Base-by-base conservation (phyloP, 768 basidiomycete genomes). In the Leccinum subtestaceum region DNA sequence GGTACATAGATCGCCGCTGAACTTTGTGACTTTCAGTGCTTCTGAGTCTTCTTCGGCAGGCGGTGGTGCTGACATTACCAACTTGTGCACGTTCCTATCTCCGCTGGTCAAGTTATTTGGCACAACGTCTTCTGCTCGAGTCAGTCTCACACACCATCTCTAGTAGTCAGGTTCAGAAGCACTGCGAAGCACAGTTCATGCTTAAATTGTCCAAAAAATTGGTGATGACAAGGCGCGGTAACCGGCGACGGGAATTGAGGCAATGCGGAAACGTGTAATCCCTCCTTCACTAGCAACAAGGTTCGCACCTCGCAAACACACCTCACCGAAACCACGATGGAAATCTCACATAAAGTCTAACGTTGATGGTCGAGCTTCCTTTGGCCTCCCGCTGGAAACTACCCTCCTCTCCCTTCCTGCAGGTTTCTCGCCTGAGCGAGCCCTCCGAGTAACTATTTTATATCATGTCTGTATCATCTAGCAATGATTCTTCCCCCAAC, bases 321-420 rank as follows among this genome's bases (percentile, higher is more conserved):
- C 72, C 72, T 75, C 72, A 36, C 72, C 68, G 62, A 72, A 69
- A 61, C 72, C 72, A 73, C 72, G 72, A 70, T 72, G 72, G 61
- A 60, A 64, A 64, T 61, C 60, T 50, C 70, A 73, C 72, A 70
- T 73, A 73, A 73, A 63, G 59, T 52, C 57, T 25, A 53, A 6
- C 59, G 52, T 45, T 45, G 52, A 55, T 59, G 56, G 58, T 65
- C 58, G 49, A 5, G 52, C 49, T 12, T 4, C 49, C 53, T 55
- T 56, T 46, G 59, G 55, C 57, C 65, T 58, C 57, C 61, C 53
- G 63, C 64, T 68, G 59, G 63, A 62, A 47, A 56, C 56, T 61
- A 12, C 47, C 49, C 60, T 29, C 51, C 50, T 47, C 17, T 58
- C 54, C 56, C 55, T 53, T 53, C 57, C 61, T 52, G 52, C 66